Evolutionary conservation across 1,284 basidiomycete species (phyloP).

Genomic region (Agaricales sp.): DNA sequence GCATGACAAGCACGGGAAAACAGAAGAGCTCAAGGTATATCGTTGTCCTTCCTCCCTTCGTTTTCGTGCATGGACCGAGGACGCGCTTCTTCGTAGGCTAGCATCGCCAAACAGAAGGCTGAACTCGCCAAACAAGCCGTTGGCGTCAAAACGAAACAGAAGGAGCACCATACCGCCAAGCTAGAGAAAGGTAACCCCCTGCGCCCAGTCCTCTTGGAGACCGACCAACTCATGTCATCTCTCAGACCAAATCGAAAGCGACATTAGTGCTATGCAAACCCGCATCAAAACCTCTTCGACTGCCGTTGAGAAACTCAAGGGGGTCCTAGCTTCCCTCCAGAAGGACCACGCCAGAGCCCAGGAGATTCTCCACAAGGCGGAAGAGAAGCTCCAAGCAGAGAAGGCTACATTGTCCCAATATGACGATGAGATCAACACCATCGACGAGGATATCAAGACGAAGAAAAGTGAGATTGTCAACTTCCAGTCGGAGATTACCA

Average conservation of each 20-base stretch:
- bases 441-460: constrained; percentile 73
- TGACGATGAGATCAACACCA: constrained; percentile 77
- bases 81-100: constrained; percentile 34
- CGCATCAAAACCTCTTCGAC: constrained; percentile 29
- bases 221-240: constrained; percentile 5
- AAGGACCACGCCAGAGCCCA: constrained; percentile 46
- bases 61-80: not conserved
- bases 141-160: constrained; percentile 79
- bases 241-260: constrained; percentile 76
- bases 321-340: constrained; percentile 47
- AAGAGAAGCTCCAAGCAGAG: constrained; percentile 72
- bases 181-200: constrained; percentile 70
- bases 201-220: not conserved
- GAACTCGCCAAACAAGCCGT: constrained; percentile 75
- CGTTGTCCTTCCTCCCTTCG: not conserved
- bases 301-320: constrained; percentile 51
- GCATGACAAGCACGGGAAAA: constrained; percentile 96
- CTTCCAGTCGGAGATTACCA: constrained; percentile 47
- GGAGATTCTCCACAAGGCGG: constrained; percentile 40
- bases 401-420: constrained; percentile 81
- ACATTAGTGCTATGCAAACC: constrained; percentile 40
- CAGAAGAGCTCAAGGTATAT: constrained; percentile 82
- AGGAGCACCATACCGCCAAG: constrained; percentile 78
- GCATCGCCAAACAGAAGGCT: constrained; percentile 75
- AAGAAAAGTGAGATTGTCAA: constrained; percentile 65